These are phyloP conservation scores for Neurospora pannonica DNA, from an alignment of 495 filamentous ascomycete species.

Conservation along the genomic window DNA sequence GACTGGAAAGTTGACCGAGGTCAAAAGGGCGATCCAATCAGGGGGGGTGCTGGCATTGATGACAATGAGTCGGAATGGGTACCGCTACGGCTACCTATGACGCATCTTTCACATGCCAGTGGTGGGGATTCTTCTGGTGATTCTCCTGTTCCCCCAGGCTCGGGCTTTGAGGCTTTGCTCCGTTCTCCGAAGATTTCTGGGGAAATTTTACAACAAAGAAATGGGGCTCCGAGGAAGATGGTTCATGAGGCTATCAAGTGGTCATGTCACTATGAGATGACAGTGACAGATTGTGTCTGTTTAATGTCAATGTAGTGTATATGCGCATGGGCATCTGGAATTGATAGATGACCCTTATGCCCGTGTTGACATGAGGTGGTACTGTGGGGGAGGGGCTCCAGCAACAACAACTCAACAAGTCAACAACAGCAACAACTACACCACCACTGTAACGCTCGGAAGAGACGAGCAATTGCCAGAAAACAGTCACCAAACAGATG, in stretches of 20 bases:
- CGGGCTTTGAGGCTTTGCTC: not conserved
- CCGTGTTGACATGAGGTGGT: not conserved
- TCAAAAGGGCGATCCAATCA: slow-evolving; percentile 1
- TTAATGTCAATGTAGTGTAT: not conserved
- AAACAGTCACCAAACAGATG: not conserved
- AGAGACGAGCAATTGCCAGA: not conserved
- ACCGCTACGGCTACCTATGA: slow-evolving; percentile 4
- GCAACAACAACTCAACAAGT: not conserved
- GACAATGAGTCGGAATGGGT: not conserved
- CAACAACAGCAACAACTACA: not conserved
- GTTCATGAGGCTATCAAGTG: not conserved
- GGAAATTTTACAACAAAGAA: not conserved
- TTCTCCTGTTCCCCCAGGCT: not conserved
- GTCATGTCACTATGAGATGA: not conserved
- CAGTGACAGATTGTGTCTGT: not conserved
- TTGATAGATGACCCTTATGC: not conserved
- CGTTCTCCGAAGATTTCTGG: not conserved
- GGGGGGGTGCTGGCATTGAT: not conserved
- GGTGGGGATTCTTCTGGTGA: not conserved
- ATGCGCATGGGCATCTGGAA: not conserved
- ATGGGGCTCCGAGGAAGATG: not conserved
- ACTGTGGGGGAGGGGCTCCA: not conserved
- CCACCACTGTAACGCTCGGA: not conserved
- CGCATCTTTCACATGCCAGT: slow-evolving; percentile 15
- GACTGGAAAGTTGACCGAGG: slow-evolving; percentile 2